A percentile compares a stretch with the other conserved stretches of the same genome.
Evolutionary conservation across 2,329 filamentous ascomycete species (phyloP).

Genomic region (Pezizomycotina sp.): DNA sequence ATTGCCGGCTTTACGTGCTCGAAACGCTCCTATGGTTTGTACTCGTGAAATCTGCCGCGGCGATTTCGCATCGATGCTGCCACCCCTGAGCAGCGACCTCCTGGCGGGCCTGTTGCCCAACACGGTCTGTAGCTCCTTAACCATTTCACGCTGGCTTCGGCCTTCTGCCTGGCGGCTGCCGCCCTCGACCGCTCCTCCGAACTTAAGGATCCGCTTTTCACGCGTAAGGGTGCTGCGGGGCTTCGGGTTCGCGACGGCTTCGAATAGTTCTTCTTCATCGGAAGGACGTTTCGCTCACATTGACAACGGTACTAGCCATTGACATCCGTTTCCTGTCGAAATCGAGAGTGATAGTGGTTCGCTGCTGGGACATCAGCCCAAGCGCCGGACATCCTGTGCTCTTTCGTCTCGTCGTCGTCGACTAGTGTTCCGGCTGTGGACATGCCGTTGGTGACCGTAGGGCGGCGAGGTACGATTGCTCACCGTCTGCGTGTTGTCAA

Average conservation of each 20-base stretch:
- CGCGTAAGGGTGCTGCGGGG: conserved; percentile 56
- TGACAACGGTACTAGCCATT: conserved; percentile 50
- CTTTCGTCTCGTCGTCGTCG: conserved; percentile 31
- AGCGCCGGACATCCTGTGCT: conserved; percentile 21
- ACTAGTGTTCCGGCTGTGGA: conserved; percentile 51
- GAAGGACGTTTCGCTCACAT: conserved; percentile 53
- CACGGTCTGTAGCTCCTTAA: conserved; percentile 73
- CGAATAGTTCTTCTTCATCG: conserved; percentile 69
- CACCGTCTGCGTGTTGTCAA: conserved; percentile 48
- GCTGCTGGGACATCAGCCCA: conserved; percentile 15
- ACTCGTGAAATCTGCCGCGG: too few relatives aligned
- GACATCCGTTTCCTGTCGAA: conserved; percentile 40
- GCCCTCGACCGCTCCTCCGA: conserved; percentile 69
- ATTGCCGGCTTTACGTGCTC: too few relatives aligned
- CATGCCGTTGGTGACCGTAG: conserved; percentile 44
- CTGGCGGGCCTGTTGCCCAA: conserved; percentile 59
- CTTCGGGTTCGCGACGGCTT: conserved; percentile 66
- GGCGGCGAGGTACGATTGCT: conserved; percentile 47
- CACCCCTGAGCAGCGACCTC: too few relatives aligned
- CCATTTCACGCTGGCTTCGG: conserved; percentile 77
- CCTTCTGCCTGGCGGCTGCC: conserved; percentile 52
- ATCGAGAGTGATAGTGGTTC: conserved; percentile 26
- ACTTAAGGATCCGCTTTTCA: conserved; percentile 73
- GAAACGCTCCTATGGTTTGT: too few relatives aligned
- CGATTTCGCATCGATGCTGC: too few relatives aligned